Conservation (phyloP, 2,329 filamentous ascomycete species). For the Amauroascus verrucosus region DNA sequence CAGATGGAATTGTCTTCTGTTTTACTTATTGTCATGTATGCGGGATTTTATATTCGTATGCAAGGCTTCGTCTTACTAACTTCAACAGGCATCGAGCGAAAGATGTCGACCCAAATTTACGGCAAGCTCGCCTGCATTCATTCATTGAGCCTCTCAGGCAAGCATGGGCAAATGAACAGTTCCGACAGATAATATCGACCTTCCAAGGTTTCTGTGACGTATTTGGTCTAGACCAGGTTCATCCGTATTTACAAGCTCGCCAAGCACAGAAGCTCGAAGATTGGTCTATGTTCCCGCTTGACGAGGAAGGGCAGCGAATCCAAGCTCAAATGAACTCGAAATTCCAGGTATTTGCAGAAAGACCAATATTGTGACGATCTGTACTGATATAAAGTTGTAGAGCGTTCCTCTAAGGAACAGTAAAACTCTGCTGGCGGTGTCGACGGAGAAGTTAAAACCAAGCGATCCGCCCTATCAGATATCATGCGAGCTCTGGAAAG, state of each 20-base stretch:
- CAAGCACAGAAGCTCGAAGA: constrained; percentile 67
- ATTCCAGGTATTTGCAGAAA: constrained; percentile 46
- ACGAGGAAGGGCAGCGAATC: constrained; percentile 66
- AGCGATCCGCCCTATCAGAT: constrained; percentile 61
- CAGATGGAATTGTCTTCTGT: constrained; percentile 81
- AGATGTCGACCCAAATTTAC: constrained; percentile 59
- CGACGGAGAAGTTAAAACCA: constrained; percentile 77
- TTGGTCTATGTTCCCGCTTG: constrained; percentile 69
- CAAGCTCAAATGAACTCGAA: constrained; percentile 70
- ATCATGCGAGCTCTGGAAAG: constrained; percentile 73
- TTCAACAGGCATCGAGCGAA: constrained; percentile 61
- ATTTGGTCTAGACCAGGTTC: constrained; percentile 68
- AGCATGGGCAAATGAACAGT: constrained; percentile 63
- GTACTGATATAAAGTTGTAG: constrained; percentile 27
- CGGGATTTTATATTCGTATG: constrained; percentile 9
- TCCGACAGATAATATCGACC: constrained; percentile 59
- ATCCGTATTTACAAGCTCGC: constrained; percentile 63
- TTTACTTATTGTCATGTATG: constrained; percentile 79
- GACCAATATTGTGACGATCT: not conserved
- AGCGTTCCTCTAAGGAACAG: constrained; percentile 72
- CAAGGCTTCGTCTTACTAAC: constrained; percentile 15
- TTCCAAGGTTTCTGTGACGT: constrained; percentile 71
- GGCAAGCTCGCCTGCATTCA: constrained; percentile 59
- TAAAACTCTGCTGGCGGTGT: constrained; percentile 84
- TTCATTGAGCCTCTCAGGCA: constrained; percentile 76